Evolutionary conservation across 2,329 filamentous ascomycete species (phyloP).

Genomic region (Sphaceloma murrayae): DNA sequence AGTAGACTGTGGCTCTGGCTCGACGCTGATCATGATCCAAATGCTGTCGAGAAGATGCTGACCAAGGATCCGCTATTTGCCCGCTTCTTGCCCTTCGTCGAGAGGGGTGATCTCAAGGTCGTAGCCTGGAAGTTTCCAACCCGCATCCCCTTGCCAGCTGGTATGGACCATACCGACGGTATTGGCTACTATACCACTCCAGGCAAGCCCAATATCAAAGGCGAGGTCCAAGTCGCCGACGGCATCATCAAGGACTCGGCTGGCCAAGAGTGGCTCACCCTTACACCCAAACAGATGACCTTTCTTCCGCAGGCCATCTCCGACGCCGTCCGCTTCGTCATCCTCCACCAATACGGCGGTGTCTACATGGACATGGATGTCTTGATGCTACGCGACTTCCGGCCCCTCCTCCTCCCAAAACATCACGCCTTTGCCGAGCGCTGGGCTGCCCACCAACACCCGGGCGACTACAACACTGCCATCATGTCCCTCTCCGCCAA

Average conservation of each 20-base stretch:
- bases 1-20: slow-evolving; percentile 47
- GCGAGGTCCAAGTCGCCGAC: slow-evolving; percentile 40
- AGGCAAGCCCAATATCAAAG: slow-evolving; percentile 35
- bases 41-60: slow-evolving; percentile 44
- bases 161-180: slow-evolving; percentile 40
- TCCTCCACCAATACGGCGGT: slow-evolving; percentile 45
- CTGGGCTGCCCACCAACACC: slow-evolving; percentile 42
- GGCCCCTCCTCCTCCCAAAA: slow-evolving; percentile 42
- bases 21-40: slow-evolving; percentile 43
- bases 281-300: slow-evolving; percentile 48
- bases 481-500: slow-evolving; percentile 49
- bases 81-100: slow-evolving; percentile 45
- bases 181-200: slow-evolving; percentile 42
- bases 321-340: slow-evolving; percentile 47
- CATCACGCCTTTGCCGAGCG: slow-evolving; percentile 47
- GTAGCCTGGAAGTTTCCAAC: slow-evolving; percentile 47
- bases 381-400: slow-evolving; percentile 46
- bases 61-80: slow-evolving; percentile 43
- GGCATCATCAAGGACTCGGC: slow-evolving; percentile 42
- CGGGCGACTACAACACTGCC: slow-evolving; percentile 49
- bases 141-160: slow-evolving; percentile 43
- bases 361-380: slow-evolving; percentile 50
- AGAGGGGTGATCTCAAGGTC: slow-evolving; percentile 44
- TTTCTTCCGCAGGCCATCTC: slow-evolving; percentile 50
- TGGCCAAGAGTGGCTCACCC: slow-evolving; percentile 45